Evolutionary conservation across 2,329 filamentous ascomycete species (phyloP).

Genomic region (Colletotrichum phormii): DNA sequence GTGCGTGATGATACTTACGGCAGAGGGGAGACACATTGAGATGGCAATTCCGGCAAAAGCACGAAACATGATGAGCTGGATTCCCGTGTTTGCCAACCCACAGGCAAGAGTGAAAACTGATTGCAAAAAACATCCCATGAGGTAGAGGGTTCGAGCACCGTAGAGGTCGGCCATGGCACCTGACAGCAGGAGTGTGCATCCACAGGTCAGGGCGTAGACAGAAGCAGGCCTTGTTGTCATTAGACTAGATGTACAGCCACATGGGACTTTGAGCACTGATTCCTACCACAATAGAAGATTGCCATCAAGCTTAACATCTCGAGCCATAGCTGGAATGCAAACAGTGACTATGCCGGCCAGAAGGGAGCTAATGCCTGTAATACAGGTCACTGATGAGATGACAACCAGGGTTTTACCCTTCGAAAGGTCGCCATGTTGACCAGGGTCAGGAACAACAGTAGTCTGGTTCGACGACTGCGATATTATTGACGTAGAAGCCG

Average conservation of each 20-base stretch:
- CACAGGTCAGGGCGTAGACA: slow-evolving; percentile 24
- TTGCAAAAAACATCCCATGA: slow-evolving; percentile 32
- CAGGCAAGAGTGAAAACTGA: slow-evolving; percentile 31
- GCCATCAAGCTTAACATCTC: slow-evolving; percentile 15
- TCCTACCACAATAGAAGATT: slow-evolving; percentile 22
- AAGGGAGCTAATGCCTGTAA: slow-evolving; percentile 27
- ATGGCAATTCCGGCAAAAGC: slow-evolving; percentile 35
- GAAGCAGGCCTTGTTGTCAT: slow-evolving; percentile 22
- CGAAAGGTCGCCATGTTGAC: slow-evolving; percentile 14
- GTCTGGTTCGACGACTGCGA: not conserved
- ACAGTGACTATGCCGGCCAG: slow-evolving; percentile 24
- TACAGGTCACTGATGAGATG: slow-evolving; percentile 27
- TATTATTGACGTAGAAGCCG: not conserved
- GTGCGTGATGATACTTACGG: slow-evolving; percentile 35
- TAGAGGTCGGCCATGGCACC: slow-evolving; percentile 34
- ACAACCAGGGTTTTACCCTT: slow-evolving; percentile 22
- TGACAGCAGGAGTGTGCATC: slow-evolving; percentile 20
- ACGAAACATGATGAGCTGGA: slow-evolving; percentile 33
- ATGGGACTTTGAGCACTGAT: not conserved
- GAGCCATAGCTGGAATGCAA: slow-evolving; percentile 25
- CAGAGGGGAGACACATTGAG: slow-evolving; percentile 34
- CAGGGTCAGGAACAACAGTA: not conserved
- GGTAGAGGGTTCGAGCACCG: slow-evolving; percentile 31
- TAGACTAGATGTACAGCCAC: not conserved
- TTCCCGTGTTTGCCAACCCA: slow-evolving; percentile 25